Conservation (phyloP, 139 green algal species). For the Volvox reticuliferus region DNA sequence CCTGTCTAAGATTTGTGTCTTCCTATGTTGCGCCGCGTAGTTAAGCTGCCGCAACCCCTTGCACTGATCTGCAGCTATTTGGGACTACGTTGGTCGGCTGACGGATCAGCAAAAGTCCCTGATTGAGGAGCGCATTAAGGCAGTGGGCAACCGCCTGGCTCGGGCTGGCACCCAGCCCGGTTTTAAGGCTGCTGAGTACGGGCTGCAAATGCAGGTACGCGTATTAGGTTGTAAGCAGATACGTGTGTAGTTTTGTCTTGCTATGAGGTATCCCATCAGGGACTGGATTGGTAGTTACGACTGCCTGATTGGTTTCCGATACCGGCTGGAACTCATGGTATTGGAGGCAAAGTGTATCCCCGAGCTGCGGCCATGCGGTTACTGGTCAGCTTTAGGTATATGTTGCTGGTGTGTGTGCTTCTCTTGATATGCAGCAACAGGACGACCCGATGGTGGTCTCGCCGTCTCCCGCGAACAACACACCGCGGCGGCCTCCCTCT, state of each 20-base stretch:
- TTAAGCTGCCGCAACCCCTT: not conserved
- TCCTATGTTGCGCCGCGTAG: too few species aligned
- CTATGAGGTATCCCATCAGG: too few species aligned
- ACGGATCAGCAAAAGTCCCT: slow-evolving; percentile 82
- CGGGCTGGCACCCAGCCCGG: slow-evolving; percentile 65
- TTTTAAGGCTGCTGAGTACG: slow-evolving; percentile 57
- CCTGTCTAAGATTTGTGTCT: not conserved
- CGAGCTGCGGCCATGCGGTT: not conserved
- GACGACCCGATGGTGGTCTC: slow-evolving; percentile 2
- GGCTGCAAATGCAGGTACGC: not conserved
- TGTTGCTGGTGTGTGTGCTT: not conserved
- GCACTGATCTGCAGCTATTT: slow-evolving; percentile 64
- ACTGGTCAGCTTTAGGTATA: not conserved
- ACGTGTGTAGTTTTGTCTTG: not conserved
- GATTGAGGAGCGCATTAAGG: slow-evolving; percentile 89
- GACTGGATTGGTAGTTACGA: too few species aligned
- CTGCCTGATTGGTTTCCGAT: too few species aligned
- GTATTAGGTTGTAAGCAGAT: not conserved
- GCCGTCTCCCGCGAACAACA: not conserved
- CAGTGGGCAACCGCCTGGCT: slow-evolving; percentile 69
- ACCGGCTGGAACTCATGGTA: too few species aligned
- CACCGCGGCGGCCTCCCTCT: slow-evolving; percentile 17
- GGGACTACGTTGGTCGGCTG: slow-evolving; percentile 82
- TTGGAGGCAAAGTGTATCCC: too few species aligned
- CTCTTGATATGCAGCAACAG: not conserved